Evolutionary conservation across 2,329 filamentous ascomycete genomes (phyloP), one percentile per base, ranked within the genome.

Genomic region (Ophiostoma australiae): DNA sequence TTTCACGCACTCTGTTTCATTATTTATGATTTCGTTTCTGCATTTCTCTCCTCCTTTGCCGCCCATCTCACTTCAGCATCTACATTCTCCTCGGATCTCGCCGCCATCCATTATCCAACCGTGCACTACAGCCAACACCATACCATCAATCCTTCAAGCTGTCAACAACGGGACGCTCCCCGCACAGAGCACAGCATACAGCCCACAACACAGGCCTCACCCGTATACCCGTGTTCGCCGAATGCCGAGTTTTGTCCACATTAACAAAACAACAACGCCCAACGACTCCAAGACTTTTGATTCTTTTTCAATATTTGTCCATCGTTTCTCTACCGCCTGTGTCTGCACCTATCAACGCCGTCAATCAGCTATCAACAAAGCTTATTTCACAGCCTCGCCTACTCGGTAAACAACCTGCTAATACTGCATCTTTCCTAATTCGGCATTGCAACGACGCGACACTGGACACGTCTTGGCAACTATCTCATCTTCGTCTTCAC

Each of bases 231-330:
- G 52, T 58, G 1, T 23, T 27, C 27, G 15, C 52, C 52, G 52
- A 58, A 58, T 58, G n/a, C 52, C 52, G 52, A 58, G 52, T 27
- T 58, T 58, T 8, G 52, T 27, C 52, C 52, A 27, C 8, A 58
- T 27, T 17, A 58, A 58, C 52, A 58, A 58, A 58, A 58, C 52
- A 58, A 58, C 52, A 58, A 48, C 17, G 17, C 44, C 44, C 44
- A 48, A 20, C 44, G 44, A 48, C 52, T 10, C 23, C 52, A 27
- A 27, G 52, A 27, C 23, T 58, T 23, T 27, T 15, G 10, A 4
- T 11, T 5, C 13, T 31, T 58, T 27, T 6, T 4, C n/a, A 10
- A 11, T 41, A 15, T 58, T 13, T 27, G 10, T 8, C 23, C n/a
- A 4, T 58, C 52, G 0, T 27, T 11, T 15, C 2, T 23, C 3